Percentiles rank a stretch among this genome's conserved stretches.
phyloP scores from a whole-genome alignment of 176 grass and related monocot species.

The Canna indica region DNA sequence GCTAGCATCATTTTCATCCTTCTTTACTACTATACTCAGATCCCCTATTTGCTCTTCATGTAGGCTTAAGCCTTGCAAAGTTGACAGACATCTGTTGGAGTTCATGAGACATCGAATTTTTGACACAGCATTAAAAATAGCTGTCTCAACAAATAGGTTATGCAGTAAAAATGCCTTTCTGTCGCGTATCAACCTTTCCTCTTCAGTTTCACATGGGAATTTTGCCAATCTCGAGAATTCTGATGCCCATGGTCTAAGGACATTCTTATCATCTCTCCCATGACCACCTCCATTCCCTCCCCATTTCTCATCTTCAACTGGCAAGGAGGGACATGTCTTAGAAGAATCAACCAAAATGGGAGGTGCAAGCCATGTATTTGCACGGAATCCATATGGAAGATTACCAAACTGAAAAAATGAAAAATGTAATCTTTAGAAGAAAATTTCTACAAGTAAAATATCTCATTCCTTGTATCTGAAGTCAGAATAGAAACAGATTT shows the following conservation, averaged over 20 bases:
- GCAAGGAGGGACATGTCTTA: constrained; percentile 42
- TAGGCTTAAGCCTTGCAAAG: constrained; percentile 29
- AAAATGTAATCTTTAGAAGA: constrained; percentile 8
- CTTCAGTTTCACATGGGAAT: constrained; percentile 76
- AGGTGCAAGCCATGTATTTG: constrained; percentile 94
- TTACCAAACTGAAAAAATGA: constrained; percentile 74
- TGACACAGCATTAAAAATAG: constrained; percentile 74
- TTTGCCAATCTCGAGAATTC: constrained; percentile 69
- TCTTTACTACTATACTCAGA: constrained; percentile 61
- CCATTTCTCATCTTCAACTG: constrained; percentile 80
- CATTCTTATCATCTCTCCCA: constrained; percentile 52
- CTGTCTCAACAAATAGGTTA: constrained; percentile 78
- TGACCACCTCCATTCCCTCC: constrained; percentile 65
- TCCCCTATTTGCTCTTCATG: constrained; percentile 67
- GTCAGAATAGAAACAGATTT: constrained; percentile 11
- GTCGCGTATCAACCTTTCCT: constrained; percentile 79
- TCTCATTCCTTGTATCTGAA: constrained; percentile 4
- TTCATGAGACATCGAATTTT: constrained; percentile 37
- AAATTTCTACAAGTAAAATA: neutral
- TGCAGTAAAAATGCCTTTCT: constrained; percentile 95
- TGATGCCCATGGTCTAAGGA: constrained; percentile 53
- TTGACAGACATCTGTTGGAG: constrained; percentile 21
- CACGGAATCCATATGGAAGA: constrained; percentile 92
- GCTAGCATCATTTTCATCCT: constrained; percentile 56
- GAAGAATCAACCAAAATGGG: constrained; percentile 55